phyloP scores from a whole-genome alignment of 768 basidiomycete species.

The Sutorius australiensis region DNA sequence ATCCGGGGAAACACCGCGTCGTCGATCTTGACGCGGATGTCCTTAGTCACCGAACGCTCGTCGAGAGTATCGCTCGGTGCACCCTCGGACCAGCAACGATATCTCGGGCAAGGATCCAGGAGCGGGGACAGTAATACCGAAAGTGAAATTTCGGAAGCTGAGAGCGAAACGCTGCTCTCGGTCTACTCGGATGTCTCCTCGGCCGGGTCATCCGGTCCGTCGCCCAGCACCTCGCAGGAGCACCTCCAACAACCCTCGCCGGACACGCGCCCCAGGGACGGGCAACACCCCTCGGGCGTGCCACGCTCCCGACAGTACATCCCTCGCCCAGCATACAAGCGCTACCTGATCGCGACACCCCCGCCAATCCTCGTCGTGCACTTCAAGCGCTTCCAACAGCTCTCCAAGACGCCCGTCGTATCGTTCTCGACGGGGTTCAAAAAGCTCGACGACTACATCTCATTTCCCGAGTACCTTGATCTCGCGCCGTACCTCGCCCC shows the following conservation, averaged over 20 bases:
- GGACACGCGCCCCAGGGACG: constrained; percentile 26
- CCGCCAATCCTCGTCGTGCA: constrained; percentile 91
- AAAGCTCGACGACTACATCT: constrained; percentile 88
- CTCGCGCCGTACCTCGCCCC: constrained; percentile 85
- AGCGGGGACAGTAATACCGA: constrained; percentile 26
- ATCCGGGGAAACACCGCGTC: constrained; percentile 8
- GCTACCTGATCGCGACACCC: constrained; percentile 82
- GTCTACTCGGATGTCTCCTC: constrained; percentile 36
- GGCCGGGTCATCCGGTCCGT: constrained; percentile 27
- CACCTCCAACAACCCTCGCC: constrained; percentile 15
- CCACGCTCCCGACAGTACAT: constrained; percentile 58
- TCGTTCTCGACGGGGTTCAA: constrained; percentile 72
- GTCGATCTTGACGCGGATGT: constrained; percentile 10
- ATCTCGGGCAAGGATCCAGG: constrained; percentile 13
- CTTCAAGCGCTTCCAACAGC: constrained; percentile 92
- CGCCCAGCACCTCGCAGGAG: constrained; percentile 33
- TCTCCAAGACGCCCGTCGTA: constrained; percentile 56
- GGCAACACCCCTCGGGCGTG: constrained; percentile 32
- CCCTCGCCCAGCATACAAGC: constrained; percentile 85
- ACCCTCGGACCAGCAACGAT: constrained; percentile 22
- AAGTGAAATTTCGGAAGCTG: constrained; percentile 33
- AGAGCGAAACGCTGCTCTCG: constrained; percentile 30
- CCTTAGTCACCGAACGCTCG: constrained; percentile 12
- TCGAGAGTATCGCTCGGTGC: constrained; percentile 30
- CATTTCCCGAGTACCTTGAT: constrained; percentile 87